Base-by-base conservation (phyloP, 352 stramenopile genomes). In the Globisporangium lucens region DNA sequence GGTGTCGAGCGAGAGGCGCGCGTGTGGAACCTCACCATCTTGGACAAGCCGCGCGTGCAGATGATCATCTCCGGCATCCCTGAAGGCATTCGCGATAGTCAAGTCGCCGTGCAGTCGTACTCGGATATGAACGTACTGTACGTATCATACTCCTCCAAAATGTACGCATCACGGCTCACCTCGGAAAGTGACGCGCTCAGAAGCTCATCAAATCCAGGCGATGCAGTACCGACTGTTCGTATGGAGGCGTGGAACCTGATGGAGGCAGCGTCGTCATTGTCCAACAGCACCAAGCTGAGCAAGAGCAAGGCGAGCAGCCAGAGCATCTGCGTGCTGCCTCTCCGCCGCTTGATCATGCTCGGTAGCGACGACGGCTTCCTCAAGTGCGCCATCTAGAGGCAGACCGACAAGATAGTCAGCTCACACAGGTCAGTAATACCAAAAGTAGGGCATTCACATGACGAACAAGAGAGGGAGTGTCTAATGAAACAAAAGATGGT, bases 291-390 rank as follows among this genome's bases (percentile, higher is more conserved):
- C 69, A 85, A 78, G 52, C 70, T 77, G 33, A 75, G 63, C 66
- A 89, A 85, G 38, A 84, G 79, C 61, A 87, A 85, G 46, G 46
- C 79, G 7, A 60, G 74, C 0, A 65, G 65, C 2, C 75, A 87
- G 35, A 78, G 72, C 24, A 27, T 91, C 5, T 76, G 73, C 0
- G 67, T 90, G 56, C 62, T 93, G 20, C 82, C 85, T 0, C 53
- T 93, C 27, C 74, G 85, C 3, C 85, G 90, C 61, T 64, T 91
- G 22, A 35, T 91, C 24, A 47, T 93, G 49, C 29, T 93, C 3
- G 83, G 85, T 17, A 71, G 76, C 1, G 85, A 93, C 2, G 85
- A 93, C 59, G 85, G 85, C 29, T 84, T 77, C 27, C 69, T 93
- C 47, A 79, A 82, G 60, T 84, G 79, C 61, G 67, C 80, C 30